Base-by-base conservation (phyloP, 495 filamentous ascomycete genomes). In the Margaritispora aquatica region DNA sequence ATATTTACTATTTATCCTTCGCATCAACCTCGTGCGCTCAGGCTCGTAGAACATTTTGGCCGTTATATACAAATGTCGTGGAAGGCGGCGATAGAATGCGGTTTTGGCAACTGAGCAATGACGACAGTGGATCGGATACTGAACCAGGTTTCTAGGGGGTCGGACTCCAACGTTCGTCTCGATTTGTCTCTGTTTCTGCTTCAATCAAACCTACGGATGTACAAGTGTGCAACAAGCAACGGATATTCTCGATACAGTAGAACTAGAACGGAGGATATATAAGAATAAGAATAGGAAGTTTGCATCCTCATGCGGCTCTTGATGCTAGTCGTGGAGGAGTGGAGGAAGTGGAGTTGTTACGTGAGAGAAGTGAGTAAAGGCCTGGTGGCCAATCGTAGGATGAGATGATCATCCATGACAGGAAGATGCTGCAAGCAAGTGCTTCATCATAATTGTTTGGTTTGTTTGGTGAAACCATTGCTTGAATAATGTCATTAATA, bases 1-100 rank as follows among this genome's bases (percentile, higher is more conserved):
- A 68, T 85, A 93, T 71, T 87, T 84, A 68, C 77, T 82, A 68
- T 93, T 92, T 60, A 92, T 74, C 53, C 81, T 77, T 69, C 86
- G 81, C 59, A 86, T 70, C 59, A 88, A 75, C 62, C 81, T 84
- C 49, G 82, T 81, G 60, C 85, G 80, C 41, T 77, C 77, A 47
- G 82, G 72, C 66, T 83, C 80, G 74, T 77, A 76, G 65, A 74
- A 65, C 80, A 83, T 83, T 58, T 49, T 68, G 71, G 46, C 13
- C 20, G 34, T 31, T 59, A 50, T 50, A 24, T 50, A 50, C 5
- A 5, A 8, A 5, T 3, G 21, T 50, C 5, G 24, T 44, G 7
- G 7, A n/a, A n/a, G 38, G 38, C 7, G 15, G 7, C 2, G 15
- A 44, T 7, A n/a, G 15, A n/a, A n/a, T 3, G 38, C 38, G 15